Evolutionary conservation across 768 basidiomycete genomes (phyloP).

Genomic region (Saitozyma podzolica): DNA sequence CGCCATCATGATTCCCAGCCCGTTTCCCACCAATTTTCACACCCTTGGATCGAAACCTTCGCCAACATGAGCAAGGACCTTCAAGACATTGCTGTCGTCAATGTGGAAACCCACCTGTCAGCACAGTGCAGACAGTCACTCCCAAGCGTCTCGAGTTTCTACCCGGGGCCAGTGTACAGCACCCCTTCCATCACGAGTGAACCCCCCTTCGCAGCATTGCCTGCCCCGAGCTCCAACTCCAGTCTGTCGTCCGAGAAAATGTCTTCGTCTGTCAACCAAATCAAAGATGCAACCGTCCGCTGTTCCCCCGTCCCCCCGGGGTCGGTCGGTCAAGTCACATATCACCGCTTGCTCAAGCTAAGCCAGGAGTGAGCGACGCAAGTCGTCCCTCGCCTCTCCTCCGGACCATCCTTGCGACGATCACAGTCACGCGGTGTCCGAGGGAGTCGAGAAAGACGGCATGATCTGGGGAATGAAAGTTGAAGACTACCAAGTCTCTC

Average conservation of each 20-base stretch:
- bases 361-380: slow-evolving; percentile 9
- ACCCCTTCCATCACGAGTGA: slow-evolving; percentile 6
- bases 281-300: slow-evolving; percentile 15
- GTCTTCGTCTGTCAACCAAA: slow-evolving; percentile 20
- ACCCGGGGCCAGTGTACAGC: slow-evolving; percentile 8
- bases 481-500: slow-evolving; percentile 43
- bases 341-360: slow-evolving; percentile 6
- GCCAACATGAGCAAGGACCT: background rate
- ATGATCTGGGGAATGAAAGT: slow-evolving; percentile 53
- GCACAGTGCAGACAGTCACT: no score
- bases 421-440: slow-evolving; percentile 37
- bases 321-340: background rate
- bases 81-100: background rate
- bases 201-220: background rate
- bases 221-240: slow-evolving; percentile 7
- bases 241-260: slow-evolving; percentile 9
- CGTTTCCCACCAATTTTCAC: background rate
- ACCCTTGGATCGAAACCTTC: background rate
- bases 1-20: slow-evolving; percentile 6
- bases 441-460: slow-evolving; percentile 49
- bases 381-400: slow-evolving; percentile 10
- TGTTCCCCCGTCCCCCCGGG: slow-evolving; percentile 23
- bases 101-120: no score
- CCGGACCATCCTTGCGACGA: slow-evolving; percentile 25
- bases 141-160: slow-evolving; percentile 22